These are phyloP conservation scores for Neurospora pannonica DNA, from an alignment of 495 filamentous ascomycete species.

Conservation along the genomic window DNA sequence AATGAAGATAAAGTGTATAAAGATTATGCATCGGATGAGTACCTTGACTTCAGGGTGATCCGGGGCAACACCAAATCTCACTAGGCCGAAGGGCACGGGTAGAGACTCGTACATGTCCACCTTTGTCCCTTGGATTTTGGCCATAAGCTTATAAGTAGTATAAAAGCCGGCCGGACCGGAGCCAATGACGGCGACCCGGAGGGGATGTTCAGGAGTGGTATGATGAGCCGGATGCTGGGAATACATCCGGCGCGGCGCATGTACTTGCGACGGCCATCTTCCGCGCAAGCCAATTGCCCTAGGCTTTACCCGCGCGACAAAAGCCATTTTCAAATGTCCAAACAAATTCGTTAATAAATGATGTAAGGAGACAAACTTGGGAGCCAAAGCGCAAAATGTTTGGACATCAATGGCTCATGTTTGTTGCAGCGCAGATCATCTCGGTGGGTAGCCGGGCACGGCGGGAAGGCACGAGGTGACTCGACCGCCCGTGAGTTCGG, in stretches of 20 bases:
- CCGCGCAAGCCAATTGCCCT: not conserved
- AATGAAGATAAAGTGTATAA: not conserved
- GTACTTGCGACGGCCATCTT: not conserved
- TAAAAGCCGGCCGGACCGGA: constrained; percentile 97
- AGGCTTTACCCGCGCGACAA: not conserved
- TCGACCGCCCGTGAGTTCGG: not conserved
- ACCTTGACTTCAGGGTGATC: constrained; percentile 99
- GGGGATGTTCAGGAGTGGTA: constrained; percentile 37
- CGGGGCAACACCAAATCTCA: constrained; percentile 87
- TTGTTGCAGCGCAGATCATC: not conserved
- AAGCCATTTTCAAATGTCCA: not conserved
- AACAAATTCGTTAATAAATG: not conserved
- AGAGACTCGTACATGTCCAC: constrained; percentile 96
- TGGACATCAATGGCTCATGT: not conserved
- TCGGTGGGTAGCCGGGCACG: not conserved
- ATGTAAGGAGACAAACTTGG: not conserved
- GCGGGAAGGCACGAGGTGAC: not conserved
- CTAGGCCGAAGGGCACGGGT: constrained; percentile 86
- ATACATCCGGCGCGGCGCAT: not conserved
- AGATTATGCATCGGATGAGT: constrained; percentile 13
- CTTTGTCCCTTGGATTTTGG: constrained; percentile 56
- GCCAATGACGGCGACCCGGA: constrained; percentile 80
- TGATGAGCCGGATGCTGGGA: constrained; percentile 3
- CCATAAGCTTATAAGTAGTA: constrained; percentile 74
- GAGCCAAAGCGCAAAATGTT: not conserved